Percentiles rank a stretch among this genome's conserved stretches.
phyloP scores from a whole-genome alignment of 2,329 filamentous ascomycete species.

The Neonectria ditissima region DNA sequence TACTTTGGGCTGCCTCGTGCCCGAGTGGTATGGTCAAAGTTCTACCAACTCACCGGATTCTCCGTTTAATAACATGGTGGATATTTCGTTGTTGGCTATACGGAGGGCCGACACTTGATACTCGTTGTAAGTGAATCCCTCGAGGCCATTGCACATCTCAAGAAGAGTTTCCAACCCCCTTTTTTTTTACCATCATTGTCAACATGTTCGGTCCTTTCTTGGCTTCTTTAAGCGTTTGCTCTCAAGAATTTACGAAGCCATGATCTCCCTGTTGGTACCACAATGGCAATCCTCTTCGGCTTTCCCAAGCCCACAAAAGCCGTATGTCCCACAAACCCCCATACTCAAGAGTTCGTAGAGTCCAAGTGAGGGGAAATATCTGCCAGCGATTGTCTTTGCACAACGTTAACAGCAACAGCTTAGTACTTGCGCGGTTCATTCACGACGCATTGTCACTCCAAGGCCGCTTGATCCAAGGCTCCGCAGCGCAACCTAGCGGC shows the following conservation, averaged over 20 bases:
- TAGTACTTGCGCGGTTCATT: slow-evolving; percentile 26
- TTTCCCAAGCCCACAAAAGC: background rate
- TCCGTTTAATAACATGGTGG: no score
- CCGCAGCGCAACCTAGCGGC: no score
- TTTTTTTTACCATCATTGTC: no score
- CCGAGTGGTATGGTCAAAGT: no score
- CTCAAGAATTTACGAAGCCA: background rate
- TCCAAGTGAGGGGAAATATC: background rate
- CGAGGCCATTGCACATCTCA: background rate
- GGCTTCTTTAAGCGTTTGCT: no score
- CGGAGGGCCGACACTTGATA: no score
- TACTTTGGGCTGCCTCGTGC: no score
- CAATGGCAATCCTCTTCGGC: background rate
- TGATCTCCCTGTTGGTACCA: background rate
- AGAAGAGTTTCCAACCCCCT: no score
- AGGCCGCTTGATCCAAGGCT: slow-evolving; percentile 17
- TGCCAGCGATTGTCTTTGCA: background rate
- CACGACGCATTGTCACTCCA: slow-evolving; percentile 27
- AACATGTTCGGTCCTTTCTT: no score
- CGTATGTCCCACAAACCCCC: background rate
- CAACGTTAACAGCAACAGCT: background rate
- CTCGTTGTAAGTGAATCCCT: background rate
- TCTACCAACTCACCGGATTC: no score
- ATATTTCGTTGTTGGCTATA: no score
- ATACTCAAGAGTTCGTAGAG: background rate